Conservation (phyloP, 331 rosid species). For the Telfairia occidentalis region DNA sequence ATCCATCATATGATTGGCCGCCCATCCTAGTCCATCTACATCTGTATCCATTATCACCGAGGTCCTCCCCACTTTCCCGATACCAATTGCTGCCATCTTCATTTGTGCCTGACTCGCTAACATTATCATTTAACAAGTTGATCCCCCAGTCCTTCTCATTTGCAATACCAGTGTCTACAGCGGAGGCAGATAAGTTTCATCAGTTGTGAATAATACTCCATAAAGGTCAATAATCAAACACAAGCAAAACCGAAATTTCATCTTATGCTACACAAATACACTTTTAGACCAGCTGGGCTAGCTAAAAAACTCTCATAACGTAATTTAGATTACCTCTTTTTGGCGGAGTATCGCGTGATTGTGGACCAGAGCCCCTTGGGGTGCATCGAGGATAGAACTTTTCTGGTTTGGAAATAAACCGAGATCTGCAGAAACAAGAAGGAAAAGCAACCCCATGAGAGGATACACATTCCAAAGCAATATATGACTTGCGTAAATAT, state of each 20-base stretch:
- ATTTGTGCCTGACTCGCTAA: conserved; percentile 75
- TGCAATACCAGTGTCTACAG: conserved; percentile 92
- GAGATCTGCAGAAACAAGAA: conserved; percentile 41
- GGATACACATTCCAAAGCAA: neutral
- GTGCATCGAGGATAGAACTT: conserved; percentile 65
- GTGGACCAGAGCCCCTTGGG: conserved; percentile 70
- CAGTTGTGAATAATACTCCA: conserved; percentile 8
- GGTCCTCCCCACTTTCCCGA: conserved; percentile 75
- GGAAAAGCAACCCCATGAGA: neutral
- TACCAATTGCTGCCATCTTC: conserved; percentile 97
- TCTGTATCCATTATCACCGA: conserved; percentile 83
- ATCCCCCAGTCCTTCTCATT: conserved; percentile 98
- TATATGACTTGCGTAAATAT: neutral
- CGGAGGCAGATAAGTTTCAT: conserved; percentile 3
- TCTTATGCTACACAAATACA: neutral
- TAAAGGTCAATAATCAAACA: conserved; percentile 6
- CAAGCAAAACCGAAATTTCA: neutral
- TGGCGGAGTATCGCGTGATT: conserved; percentile 90
- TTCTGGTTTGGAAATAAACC: conserved; percentile 40
- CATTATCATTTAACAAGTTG: conserved; percentile 58
- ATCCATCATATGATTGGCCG: conserved; percentile 60
- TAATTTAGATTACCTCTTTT: conserved; percentile 54
- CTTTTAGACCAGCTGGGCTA: neutral
- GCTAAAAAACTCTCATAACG: neutral
- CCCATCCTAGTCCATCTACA: conserved; percentile 99